Evolutionary conservation across 306 rosid species (phyloP), one percentile per base, ranked within the genome.

Genomic region (Hippophae rhamnoides): DNA sequence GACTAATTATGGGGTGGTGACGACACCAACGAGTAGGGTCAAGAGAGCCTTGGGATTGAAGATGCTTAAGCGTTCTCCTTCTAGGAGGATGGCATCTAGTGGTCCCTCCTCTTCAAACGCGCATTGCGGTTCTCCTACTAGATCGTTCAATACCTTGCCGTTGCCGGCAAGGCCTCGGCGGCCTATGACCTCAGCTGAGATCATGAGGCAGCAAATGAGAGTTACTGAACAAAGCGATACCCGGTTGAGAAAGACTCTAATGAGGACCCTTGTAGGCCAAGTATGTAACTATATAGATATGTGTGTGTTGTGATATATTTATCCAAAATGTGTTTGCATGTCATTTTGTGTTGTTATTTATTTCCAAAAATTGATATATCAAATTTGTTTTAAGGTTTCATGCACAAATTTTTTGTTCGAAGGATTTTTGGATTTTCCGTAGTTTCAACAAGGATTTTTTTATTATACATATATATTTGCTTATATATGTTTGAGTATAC

Each of bases 151-250:
- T 56, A 73, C 74, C 3, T 9, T 69, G 47, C 76, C 86, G 2
- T 69, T 60, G 10, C 13, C 44, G 6, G 18, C 52, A 0, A 79
- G 96, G 70, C 86, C 90, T 0, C 75, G 95, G 13, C 74, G 99
- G 57, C 99, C 99, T 0, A 88, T 92, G 99, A 92, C 99, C 8
- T 92, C 99, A 1, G 99, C 99, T 0, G 99, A 92, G 85, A 92
- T 92, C 71, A 88, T 92, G 99, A 82, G 97, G 64, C 97, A 88
- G 25, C 97, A 92, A 51, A 92, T 92, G 99, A 79, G 68, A 62
- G 95, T 92, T 42, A 80, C 95, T 5, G 99, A 92, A 74, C 94
- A 82, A 64, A 86, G 89, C 49, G 97, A 92, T 65, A 77, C 74
- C 57, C 84, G 97, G 43, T 67, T 92, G 0, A 66, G 99, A 63